Conservation (phyloP, 805 yeast genomes). For the Candida piceae region DNA sequence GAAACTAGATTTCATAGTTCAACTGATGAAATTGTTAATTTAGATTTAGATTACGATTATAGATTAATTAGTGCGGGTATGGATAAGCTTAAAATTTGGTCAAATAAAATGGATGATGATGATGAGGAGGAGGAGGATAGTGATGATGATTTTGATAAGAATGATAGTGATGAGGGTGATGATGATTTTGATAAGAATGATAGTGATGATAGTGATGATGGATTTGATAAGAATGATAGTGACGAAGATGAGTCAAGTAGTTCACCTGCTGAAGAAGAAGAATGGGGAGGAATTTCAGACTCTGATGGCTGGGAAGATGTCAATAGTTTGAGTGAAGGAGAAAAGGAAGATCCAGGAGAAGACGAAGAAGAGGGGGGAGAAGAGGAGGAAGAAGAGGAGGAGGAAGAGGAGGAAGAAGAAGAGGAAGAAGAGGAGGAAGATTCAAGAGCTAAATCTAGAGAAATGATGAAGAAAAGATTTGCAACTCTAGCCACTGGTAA, state of each 20-base stretch:
- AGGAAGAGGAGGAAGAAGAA: constrained; percentile 10
- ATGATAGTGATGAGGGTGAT: constrained; percentile 5
- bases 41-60: constrained; percentile 80
- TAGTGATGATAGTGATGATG: constrained; percentile 10
- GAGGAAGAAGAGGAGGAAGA: constrained; percentile 3
- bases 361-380: constrained; percentile 1
- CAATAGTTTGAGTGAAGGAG: no score
- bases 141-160: constrained; percentile 18
- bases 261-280: constrained; percentile 15
- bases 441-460: background rate
- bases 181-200: constrained; percentile 10
- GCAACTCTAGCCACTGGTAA: constrained; percentile 2
- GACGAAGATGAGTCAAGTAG: constrained; percentile 8
- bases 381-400: constrained; percentile 16
- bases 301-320: constrained; percentile 3
- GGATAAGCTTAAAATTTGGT: constrained; percentile 80
- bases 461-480: constrained; percentile 4
- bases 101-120: constrained; percentile 22
- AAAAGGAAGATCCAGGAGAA: no score
- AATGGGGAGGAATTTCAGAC: constrained; percentile 5
- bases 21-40: constrained; percentile 66
- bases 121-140: constrained; percentile 26
- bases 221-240: constrained; percentile 5
- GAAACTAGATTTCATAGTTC: constrained; percentile 64
- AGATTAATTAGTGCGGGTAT: constrained; percentile 79